These are phyloP conservation scores for Davidsoniella australis DNA, from an alignment of 2,329 filamentous ascomycete species.

Conservation along the genomic window DNA sequence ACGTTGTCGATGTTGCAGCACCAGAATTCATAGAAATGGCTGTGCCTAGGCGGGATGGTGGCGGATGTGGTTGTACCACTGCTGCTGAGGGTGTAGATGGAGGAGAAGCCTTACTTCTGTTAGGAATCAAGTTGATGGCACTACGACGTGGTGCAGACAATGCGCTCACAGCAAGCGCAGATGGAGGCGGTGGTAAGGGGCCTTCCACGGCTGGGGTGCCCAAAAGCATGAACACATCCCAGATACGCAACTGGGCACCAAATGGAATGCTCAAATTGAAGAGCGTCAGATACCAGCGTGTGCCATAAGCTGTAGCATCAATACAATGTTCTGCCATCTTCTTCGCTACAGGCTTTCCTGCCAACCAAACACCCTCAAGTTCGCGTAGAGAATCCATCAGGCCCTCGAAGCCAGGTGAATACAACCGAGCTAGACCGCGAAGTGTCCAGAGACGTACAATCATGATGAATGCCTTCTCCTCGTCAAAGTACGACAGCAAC, in stretches of 20 bases:
- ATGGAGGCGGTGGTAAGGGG: slow-evolving; percentile 11
- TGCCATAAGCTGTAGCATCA: slow-evolving; percentile 82
- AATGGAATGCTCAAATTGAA: slow-evolving; percentile 97
- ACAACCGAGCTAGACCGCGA: slow-evolving; percentile 70
- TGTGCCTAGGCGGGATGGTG: slow-evolving; percentile 10
- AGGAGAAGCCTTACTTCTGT: slow-evolving; percentile 89
- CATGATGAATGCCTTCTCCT: slow-evolving; percentile 91
- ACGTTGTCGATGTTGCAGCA: slow-evolving; percentile 13
- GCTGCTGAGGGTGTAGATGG: slow-evolving; percentile 89
- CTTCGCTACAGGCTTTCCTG: slow-evolving; percentile 55
- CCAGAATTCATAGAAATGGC: slow-evolving; percentile 1
- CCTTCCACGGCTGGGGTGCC: slow-evolving; percentile 45
- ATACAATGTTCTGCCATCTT: slow-evolving; percentile 68
- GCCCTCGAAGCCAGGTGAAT: slow-evolving; percentile 67
- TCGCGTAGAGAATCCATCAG: slow-evolving; percentile 73
- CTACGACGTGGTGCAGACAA: slow-evolving; percentile 3
- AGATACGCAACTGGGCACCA: slow-evolving; percentile 80
- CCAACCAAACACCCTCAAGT: slow-evolving; percentile 73
- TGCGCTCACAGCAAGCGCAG: not conserved
- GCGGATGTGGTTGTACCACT: slow-evolving; percentile 22
- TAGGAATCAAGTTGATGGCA: slow-evolving; percentile 49
- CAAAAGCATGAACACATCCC: slow-evolving; percentile 94
- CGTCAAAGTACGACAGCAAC: slow-evolving; percentile 88
- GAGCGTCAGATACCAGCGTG: slow-evolving; percentile 89
- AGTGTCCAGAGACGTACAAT: slow-evolving; percentile 85